Conservation (phyloP, 2,329 filamentous ascomycete species). For the Lachnellula arida region DNA sequence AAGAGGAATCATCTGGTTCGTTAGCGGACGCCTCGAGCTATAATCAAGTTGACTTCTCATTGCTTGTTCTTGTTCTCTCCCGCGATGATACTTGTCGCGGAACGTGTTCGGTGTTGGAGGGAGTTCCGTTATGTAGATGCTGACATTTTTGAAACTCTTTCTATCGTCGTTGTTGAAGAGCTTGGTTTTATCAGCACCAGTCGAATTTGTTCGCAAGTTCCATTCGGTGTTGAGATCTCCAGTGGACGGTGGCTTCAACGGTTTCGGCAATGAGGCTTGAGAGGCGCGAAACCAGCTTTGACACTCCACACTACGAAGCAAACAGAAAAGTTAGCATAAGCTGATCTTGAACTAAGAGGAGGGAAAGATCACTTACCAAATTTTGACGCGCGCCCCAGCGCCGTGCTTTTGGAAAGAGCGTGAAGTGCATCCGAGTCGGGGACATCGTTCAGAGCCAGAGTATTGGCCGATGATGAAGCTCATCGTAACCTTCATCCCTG, state of each 20-base stretch:
- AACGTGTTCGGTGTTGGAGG: not conserved
- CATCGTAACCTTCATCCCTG: conserved; percentile 2
- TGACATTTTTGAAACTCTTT: not conserved
- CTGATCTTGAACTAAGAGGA: not conserved
- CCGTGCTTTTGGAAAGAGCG: not conserved
- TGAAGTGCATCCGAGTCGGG: not conserved
- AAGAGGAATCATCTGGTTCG: not conserved
- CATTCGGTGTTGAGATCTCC: not conserved
- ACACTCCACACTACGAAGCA: not conserved
- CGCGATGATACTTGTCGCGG: not conserved
- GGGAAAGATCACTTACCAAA: not conserved
- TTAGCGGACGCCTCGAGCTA: not conserved
- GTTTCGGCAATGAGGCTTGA: not conserved
- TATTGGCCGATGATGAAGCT: not conserved
- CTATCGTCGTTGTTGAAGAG: not conserved
- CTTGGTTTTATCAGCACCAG: not conserved
- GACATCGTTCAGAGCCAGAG: not conserved
- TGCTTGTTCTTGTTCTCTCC: not conserved
- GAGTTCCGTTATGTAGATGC: conserved; percentile 1
- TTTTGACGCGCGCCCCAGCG: not conserved
- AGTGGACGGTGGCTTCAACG: not conserved
- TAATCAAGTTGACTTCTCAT: not conserved
- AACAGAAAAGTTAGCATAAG: too few relatives aligned
- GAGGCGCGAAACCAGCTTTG: not conserved
- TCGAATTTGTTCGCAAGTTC: too few relatives aligned